phyloP scores from a whole-genome alignment of 306 rosid genomes.

The Prunus dulcis region DNA sequence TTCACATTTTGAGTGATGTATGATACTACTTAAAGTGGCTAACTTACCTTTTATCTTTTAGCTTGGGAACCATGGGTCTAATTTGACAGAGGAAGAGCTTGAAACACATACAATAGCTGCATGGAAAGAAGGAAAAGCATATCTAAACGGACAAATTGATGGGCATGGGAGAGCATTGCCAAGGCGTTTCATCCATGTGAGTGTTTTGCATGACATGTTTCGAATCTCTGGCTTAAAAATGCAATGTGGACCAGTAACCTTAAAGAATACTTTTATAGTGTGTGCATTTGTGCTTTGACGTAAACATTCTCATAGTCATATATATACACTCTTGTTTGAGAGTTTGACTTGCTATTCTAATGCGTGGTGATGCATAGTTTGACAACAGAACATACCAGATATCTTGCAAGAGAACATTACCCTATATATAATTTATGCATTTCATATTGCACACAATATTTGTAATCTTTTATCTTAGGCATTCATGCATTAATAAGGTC shows the following conservation, averaged over 20 bases:
- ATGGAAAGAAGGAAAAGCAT: slow-evolving; percentile 93
- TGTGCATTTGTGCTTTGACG: not conserved
- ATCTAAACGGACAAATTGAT: slow-evolving; percentile 63
- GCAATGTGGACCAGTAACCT: not conserved
- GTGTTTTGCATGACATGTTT: slow-evolving; percentile 30
- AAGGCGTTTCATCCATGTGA: slow-evolving; percentile 71
- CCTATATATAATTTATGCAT: not conserved
- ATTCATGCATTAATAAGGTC: not conserved
- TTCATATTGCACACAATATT: not conserved
- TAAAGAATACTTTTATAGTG: not conserved
- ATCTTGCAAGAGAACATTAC: not conserved
- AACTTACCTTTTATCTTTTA: slow-evolving; percentile 35
- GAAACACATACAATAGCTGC: slow-evolving; percentile 97
- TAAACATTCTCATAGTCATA: not conserved
- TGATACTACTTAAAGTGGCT: slow-evolving; percentile 22
- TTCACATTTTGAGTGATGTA: not conserved
- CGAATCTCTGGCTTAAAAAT: not conserved
- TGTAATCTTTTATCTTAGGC: not conserved
- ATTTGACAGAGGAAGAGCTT: slow-evolving; percentile 96
- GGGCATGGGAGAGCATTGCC: slow-evolving; percentile 59
- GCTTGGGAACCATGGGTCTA: slow-evolving; percentile 96
- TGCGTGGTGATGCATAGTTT: not conserved
- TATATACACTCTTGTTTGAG: not conserved
- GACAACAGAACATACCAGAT: not conserved
- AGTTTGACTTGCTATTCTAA: not conserved